These are phyloP conservation scores for Pseudogymnoascus sp. DNA, from an alignment of 2,329 filamentous ascomycete genomes.

Conservation along the genomic window DNA sequence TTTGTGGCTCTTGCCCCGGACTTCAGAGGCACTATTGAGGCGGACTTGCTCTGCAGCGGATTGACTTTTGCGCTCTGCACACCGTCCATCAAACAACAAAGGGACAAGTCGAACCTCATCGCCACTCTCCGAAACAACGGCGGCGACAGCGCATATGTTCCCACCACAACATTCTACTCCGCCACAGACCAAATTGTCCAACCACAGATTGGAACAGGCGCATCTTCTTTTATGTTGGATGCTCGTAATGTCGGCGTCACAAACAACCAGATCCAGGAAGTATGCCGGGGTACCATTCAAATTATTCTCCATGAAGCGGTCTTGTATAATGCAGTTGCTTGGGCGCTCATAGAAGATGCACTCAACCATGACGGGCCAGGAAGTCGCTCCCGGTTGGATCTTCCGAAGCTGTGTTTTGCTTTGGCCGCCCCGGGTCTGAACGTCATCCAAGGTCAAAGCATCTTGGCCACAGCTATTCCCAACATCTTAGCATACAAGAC, in stretches of 20 bases:
- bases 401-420: neutral
- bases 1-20: conserved; percentile 45
- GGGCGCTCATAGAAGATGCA: conserved; percentile 38
- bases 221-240: conserved; percentile 35
- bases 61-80: conserved; percentile 23
- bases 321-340: conserved; percentile 40
- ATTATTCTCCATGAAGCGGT: conserved; percentile 36
- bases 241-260: conserved; percentile 35
- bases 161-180: conserved; percentile 45
- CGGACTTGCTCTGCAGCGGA: conserved; percentile 22
- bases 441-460: neutral
- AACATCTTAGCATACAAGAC: conserved; percentile 4
- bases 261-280: conserved; percentile 40
- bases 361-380: conserved; percentile 40
- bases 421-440: neutral
- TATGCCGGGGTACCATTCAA: conserved; percentile 31
- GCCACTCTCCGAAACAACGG: conserved; percentile 33
- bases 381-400: neutral
- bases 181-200: conserved; percentile 43
- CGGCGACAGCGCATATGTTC: conserved; percentile 45
- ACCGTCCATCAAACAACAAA: conserved; percentile 40
- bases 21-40: conserved; percentile 40
- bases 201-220: conserved; percentile 38
- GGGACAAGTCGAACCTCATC: conserved; percentile 37
- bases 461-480: neutral